Conservation (phyloP, 2,329 filamentous ascomycete species). For the Colletotrichum sp. region DNA sequence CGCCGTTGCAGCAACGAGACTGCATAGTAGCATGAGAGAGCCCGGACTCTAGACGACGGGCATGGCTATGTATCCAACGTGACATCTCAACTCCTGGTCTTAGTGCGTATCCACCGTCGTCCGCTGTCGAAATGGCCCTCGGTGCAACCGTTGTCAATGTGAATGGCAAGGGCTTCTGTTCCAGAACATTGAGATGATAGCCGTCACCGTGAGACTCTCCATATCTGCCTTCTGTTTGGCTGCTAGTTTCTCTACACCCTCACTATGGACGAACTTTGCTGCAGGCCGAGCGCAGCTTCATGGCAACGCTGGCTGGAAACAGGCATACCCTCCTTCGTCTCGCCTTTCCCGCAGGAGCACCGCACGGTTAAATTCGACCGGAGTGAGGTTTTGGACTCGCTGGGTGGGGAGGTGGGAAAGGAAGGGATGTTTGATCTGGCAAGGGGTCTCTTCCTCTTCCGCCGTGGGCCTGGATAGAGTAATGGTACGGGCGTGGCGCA, state of each 20-base stretch:
- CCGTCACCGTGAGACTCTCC: neutral
- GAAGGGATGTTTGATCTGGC: neutral
- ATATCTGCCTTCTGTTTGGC: neutral
- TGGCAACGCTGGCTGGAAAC: neutral
- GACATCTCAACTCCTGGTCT: constrained; percentile 10
- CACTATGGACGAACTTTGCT: constrained; percentile 1
- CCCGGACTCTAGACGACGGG: neutral
- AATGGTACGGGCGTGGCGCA: constrained; percentile 10
- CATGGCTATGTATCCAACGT: neutral
- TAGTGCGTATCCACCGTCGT: constrained; percentile 1
- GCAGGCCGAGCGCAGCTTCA: constrained; percentile 6
- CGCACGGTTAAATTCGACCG: neutral
- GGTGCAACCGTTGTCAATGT: neutral
- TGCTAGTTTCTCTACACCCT: neutral
- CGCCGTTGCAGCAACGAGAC: neutral
- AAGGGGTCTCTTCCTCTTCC: neutral
- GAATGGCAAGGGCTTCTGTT: neutral
- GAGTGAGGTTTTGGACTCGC: neutral
- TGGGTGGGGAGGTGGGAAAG: neutral
- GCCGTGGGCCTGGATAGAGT: neutral
- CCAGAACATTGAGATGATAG: constrained; percentile 17
- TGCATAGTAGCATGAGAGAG: neutral
- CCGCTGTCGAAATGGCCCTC: neutral
- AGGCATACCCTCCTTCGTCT: neutral
- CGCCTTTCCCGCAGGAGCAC: neutral